phyloP scores from a whole-genome alignment of 2,329 filamentous ascomycete species.

The Aspergillus fijiensis region DNA sequence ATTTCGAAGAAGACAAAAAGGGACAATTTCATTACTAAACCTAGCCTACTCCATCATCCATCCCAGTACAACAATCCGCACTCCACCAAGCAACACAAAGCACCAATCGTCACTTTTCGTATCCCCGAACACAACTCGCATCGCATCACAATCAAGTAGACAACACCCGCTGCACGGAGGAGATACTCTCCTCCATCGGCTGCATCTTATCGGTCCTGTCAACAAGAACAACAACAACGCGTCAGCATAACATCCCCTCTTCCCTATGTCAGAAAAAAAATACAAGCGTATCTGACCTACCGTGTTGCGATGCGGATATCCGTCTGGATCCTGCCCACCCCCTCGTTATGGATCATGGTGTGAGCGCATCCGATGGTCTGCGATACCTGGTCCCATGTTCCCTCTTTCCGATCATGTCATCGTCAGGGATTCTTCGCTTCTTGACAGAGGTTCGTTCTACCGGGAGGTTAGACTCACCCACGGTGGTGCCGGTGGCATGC shows the following conservation, averaged over 20 bases:
- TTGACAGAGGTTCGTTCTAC: background rate
- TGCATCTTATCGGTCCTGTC: conserved; percentile 76
- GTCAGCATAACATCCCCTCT: background rate
- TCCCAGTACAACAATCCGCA: background rate
- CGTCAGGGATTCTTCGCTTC: background rate
- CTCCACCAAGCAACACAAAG: background rate
- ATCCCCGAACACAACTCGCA: too few relatives aligned
- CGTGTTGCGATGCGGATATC: conserved; percentile 78
- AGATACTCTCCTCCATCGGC: conserved; percentile 52
- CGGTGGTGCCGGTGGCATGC: conserved; percentile 85
- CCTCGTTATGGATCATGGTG: conserved; percentile 67
- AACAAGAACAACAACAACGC: background rate
- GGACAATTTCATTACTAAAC: background rate
- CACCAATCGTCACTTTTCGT: background rate
- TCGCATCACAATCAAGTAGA: background rate
- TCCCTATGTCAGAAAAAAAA: background rate
- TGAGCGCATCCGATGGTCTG: conserved; percentile 75
- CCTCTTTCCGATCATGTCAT: conserved; percentile 56
- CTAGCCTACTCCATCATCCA: background rate
- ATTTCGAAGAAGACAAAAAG: too few relatives aligned
- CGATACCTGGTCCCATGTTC: conserved; percentile 82
- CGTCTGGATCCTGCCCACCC: conserved; percentile 76
- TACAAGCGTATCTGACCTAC: conserved; percentile 39
- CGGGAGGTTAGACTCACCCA: conserved; percentile 57
- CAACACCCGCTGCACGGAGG: conserved; percentile 6